A percentile compares a stretch with the other conserved stretches of the same genome.
These are phyloP conservation scores for Knufia petricola DNA, from an alignment of 2,329 filamentous ascomycete species.

Conservation along the genomic window DNA sequence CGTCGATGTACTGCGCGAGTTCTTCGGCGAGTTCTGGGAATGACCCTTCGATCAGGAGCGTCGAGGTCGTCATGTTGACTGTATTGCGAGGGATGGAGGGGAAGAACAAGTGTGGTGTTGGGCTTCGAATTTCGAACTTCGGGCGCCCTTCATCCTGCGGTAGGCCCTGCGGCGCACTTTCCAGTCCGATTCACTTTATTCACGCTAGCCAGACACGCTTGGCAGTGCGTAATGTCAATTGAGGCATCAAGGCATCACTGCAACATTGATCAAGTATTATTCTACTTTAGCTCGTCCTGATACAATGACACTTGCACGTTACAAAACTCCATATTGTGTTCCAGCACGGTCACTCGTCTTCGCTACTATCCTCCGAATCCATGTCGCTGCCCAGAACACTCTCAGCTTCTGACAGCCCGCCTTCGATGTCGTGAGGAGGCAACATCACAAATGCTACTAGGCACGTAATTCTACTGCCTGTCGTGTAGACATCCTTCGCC, in stretches of 20 bases:
- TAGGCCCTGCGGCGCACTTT: slow-evolving; percentile 1
- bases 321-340: too few relatives aligned
- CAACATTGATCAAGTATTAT: too few relatives aligned
- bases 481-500: slow-evolving; percentile 64
- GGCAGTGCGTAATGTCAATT: background rate
- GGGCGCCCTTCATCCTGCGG: background rate
- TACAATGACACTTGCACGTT: too few relatives aligned
- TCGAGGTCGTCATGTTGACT: slow-evolving; percentile 47
- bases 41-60: slow-evolving; percentile 72
- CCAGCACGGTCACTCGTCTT: background rate
- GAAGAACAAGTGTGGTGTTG: background rate
- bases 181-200: background rate
- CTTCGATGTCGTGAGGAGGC: slow-evolving; percentile 39
- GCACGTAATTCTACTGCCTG: slow-evolving; percentile 82
- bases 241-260: slow-evolving; percentile 1
- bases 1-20: slow-evolving; percentile 87
- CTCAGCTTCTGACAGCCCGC: slow-evolving; percentile 14
- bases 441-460: slow-evolving; percentile 79
- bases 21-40: slow-evolving; percentile 90
- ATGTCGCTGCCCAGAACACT: slow-evolving; percentile 7
- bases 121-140: background rate
- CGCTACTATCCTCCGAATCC: slow-evolving; percentile 6
- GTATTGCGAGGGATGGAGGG: background rate
- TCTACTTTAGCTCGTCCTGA: too few relatives aligned
- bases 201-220: background rate